These are phyloP conservation scores for Cryptococcus sp. DNA, from an alignment of 1,284 basidiomycete species.

Conservation along the genomic window DNA sequence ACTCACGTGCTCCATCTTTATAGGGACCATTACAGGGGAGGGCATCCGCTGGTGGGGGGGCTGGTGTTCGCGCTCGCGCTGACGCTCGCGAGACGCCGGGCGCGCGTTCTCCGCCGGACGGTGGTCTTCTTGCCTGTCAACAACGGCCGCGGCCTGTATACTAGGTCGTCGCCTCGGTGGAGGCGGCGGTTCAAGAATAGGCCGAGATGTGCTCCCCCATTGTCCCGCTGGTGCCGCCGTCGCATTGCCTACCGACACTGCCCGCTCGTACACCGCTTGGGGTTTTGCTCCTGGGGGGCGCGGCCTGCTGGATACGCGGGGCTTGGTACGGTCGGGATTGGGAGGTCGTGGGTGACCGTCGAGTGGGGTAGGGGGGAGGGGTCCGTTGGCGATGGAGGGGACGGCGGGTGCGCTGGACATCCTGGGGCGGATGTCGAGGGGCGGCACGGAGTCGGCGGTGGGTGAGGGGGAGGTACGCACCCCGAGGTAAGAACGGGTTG, in stretches of 20 bases:
- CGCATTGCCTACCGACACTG: too few species aligned
- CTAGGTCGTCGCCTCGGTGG: not conserved
- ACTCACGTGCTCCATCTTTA: not conserved
- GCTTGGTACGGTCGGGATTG: not conserved
- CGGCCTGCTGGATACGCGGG: not conserved
- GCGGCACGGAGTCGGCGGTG: not conserved
- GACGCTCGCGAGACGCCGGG: too few species aligned
- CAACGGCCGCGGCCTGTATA: not conserved
- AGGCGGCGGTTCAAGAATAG: too few species aligned
- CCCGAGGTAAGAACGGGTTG: too few species aligned
- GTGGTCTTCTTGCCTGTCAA: not conserved
- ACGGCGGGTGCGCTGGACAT: constrained; percentile 7
- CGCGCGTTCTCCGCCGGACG: not conserved
- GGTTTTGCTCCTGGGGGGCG: not conserved
- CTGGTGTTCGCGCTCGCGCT: too few species aligned
- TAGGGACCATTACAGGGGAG: not conserved
- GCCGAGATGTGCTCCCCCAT: too few species aligned
- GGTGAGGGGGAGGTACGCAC: not conserved
- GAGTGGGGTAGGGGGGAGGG: constrained; percentile 13
- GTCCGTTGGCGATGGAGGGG: constrained; percentile 16
- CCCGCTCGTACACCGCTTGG: not conserved
- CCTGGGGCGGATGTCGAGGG: not conserved
- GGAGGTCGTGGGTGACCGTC: not conserved
- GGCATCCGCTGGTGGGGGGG: not conserved
- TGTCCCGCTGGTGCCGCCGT: too few species aligned